Percentiles rank a stretch among this genome's conserved stretches.
phyloP scores from a whole-genome alignment of 1,139 yeast species.

The Pichiaceae sp. region DNA sequence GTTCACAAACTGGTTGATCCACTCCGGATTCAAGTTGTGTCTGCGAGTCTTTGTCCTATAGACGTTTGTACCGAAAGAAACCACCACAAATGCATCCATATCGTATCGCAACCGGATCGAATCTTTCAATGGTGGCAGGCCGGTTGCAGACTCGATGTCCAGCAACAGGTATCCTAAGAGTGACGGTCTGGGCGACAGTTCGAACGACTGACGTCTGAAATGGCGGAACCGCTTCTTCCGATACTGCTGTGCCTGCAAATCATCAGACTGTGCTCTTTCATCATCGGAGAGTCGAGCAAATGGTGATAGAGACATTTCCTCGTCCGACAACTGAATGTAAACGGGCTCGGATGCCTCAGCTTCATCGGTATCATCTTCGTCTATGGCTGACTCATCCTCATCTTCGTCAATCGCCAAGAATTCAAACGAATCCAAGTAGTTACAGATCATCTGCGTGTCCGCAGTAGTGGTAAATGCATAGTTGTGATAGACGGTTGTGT shows the following conservation, averaged over 20 bases:
- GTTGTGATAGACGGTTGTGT: constrained; percentile 2
- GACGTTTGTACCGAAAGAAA: constrained; percentile 82
- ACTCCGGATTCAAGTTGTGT: constrained; percentile 77
- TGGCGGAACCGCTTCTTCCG: background rate
- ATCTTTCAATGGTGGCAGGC: constrained; percentile 58
- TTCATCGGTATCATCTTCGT: background rate
- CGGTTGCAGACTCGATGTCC: constrained; percentile 66
- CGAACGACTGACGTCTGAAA: constrained; percentile 1
- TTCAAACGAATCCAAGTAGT: background rate
- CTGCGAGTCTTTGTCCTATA: constrained; percentile 81
- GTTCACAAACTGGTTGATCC: constrained; percentile 54
- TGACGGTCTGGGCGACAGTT: background rate
- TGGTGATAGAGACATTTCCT: background rate
- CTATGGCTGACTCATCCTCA: background rate
- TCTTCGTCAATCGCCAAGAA: background rate
- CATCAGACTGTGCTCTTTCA: background rate
- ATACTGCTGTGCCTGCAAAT: background rate
- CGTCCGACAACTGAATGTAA: constrained; percentile 1
- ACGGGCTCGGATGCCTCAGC: background rate
- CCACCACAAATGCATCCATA: constrained; percentile 94
- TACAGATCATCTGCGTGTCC: background rate
- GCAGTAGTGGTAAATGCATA: background rate
- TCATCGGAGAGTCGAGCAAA: background rate
- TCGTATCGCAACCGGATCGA: constrained; percentile 70
- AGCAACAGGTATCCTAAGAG: constrained; percentile 52